Evolutionary conservation across 306 rosid genomes (phyloP).

Genomic region (Prunus mongolica): DNA sequence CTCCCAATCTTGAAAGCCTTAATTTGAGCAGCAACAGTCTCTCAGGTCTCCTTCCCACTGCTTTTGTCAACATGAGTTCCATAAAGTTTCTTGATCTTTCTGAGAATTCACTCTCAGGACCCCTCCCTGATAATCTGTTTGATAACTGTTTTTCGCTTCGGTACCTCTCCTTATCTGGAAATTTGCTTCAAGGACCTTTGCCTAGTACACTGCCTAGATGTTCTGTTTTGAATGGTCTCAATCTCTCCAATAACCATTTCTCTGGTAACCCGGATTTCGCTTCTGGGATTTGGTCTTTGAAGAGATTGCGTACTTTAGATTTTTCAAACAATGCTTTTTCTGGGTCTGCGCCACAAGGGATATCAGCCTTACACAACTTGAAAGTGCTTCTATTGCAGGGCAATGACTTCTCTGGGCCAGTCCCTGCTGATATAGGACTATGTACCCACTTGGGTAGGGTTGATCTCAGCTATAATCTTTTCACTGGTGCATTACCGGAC

Average conservation of each 20-base stretch:
- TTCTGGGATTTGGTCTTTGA: slow-evolving; percentile 53
- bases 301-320: slow-evolving; percentile 65
- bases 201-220: slow-evolving; percentile 60
- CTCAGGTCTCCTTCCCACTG: slow-evolving; percentile 49
- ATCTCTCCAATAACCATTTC: slow-evolving; percentile 60
- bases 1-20: slow-evolving; percentile 39
- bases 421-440: slow-evolving; percentile 68
- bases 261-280: slow-evolving; percentile 48
- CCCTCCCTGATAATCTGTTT: slow-evolving; percentile 47
- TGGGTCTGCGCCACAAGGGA: slow-evolving; percentile 53
- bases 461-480: slow-evolving; percentile 56
- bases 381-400: slow-evolving; percentile 48
- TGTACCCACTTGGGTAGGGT: slow-evolving; percentile 57
- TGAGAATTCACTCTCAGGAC: slow-evolving; percentile 57
- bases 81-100: slow-evolving; percentile 68
- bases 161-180: slow-evolving; percentile 53
- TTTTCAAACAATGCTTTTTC: slow-evolving; percentile 69
- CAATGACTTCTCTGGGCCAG: slow-evolving; percentile 65
- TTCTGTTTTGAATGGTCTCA: slow-evolving; percentile 48
- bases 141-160: slow-evolving; percentile 44
- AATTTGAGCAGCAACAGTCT: slow-evolving; percentile 67
- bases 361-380: slow-evolving; percentile 64
- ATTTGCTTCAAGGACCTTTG: slow-evolving; percentile 57
- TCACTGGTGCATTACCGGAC: slow-evolving; percentile 51
- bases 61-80: slow-evolving; percentile 50